Conservation (phyloP, 225 moss, liverwort and hornwort genomes). For the Climacium dendroides region DNA sequence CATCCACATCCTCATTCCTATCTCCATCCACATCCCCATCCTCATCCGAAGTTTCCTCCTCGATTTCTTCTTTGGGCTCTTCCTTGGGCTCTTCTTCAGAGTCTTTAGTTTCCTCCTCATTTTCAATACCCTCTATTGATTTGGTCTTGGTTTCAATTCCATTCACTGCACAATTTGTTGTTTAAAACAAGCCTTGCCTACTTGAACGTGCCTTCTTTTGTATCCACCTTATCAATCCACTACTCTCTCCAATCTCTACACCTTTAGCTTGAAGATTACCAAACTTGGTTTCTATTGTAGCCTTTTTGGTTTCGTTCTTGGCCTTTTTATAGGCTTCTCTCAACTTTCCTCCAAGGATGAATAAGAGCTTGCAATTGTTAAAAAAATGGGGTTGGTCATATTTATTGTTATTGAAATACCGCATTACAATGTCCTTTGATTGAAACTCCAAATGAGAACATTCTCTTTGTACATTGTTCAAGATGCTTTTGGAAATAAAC, state of each 20-base stretch:
- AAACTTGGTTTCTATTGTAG: accelerated
- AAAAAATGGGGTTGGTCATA: neutral
- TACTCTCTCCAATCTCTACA: neutral
- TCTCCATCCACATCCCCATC: too few relatives aligned
- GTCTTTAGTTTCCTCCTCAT: too few relatives aligned
- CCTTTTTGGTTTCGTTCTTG: too few relatives aligned
- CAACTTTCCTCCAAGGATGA: neutral
- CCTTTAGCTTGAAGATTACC: neutral
- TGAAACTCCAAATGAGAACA: neutral
- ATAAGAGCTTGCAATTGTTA: accelerated
- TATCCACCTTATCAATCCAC: neutral
- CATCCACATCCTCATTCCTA: too few relatives aligned
- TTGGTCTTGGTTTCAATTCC: neutral
- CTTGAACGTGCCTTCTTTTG: too few relatives aligned
- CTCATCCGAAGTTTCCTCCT: too few relatives aligned
- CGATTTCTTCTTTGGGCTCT: neutral
- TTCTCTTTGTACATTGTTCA: neutral
- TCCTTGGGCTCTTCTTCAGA: neutral
- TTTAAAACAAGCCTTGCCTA: neutral
- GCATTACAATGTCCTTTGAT: neutral
- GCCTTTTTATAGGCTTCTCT: neutral
- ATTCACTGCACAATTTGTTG: accelerated
- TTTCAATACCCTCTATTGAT: too few relatives aligned
- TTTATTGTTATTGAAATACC: neutral
- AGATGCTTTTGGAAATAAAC: neutral